Percentiles rank a stretch among this genome's conserved stretches.
These are phyloP conservation scores for Prunus armeniaca DNA, from an alignment of 306 rosid genomes.

Conservation along the genomic window DNA sequence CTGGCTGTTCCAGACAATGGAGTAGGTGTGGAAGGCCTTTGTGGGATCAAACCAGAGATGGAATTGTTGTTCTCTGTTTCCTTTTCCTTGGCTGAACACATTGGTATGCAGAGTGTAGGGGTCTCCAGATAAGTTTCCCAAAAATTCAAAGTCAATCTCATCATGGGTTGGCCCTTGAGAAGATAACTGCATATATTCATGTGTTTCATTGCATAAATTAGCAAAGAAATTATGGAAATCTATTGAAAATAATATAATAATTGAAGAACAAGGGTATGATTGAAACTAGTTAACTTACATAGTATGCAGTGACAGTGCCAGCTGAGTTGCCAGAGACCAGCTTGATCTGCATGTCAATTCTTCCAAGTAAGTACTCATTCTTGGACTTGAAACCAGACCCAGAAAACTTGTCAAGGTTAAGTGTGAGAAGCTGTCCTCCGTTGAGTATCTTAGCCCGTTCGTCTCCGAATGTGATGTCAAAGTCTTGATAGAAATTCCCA, in stretches of 20 bases:
- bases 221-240: background rate
- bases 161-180: conserved; percentile 54
- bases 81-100: conserved; percentile 40
- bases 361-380: conserved; percentile 56
- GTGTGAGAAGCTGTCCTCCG: conserved; percentile 66
- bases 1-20: conserved; percentile 38
- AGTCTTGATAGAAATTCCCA: conserved; percentile 58
- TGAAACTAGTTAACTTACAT: conserved; percentile 40
- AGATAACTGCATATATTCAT: conserved; percentile 46
- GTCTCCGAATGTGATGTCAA: conserved; percentile 67
- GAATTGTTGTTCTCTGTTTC: conserved; percentile 42
- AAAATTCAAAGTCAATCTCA: conserved; percentile 48
- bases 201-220: background rate
- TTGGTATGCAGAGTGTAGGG: conserved; percentile 52
- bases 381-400: conserved; percentile 87
- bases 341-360: conserved; percentile 79
- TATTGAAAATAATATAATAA: too few relatives aligned
- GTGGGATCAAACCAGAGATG: conserved; percentile 56
- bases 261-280: too few relatives aligned
- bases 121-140: conserved; percentile 42
- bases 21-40: conserved; percentile 46
- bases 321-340: conserved; percentile 87
- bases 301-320: conserved; percentile 83
- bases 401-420: conserved; percentile 64
- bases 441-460: conserved; percentile 50